These are phyloP conservation scores for Russula earlei DNA, from an alignment of 768 basidiomycete species.

Conservation along the genomic window DNA sequence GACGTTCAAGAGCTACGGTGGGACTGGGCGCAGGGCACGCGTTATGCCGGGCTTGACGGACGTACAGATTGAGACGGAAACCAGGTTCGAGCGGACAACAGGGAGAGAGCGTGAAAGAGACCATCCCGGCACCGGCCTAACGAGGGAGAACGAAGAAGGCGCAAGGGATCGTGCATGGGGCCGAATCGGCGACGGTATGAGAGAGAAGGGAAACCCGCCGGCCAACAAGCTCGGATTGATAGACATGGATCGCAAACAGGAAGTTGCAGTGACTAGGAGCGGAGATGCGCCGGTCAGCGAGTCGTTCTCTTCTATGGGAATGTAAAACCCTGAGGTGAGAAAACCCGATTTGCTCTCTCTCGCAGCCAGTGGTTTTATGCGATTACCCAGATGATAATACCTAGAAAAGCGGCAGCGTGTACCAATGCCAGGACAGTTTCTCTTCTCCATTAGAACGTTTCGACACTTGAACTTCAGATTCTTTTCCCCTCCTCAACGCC, in stretches of 20 bases:
- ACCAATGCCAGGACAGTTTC: neutral
- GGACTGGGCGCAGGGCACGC: slow-evolving; percentile 15
- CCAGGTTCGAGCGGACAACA: neutral
- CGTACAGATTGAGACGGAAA: slow-evolving; percentile 20
- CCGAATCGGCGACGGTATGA: neutral
- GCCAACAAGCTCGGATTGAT: slow-evolving; percentile 3
- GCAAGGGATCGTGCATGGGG: neutral
- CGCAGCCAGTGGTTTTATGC: neutral
- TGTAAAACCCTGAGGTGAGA: no score
- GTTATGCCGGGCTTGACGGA: slow-evolving; percentile 12
- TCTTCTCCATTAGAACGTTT: neutral
- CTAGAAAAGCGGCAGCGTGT: no score
- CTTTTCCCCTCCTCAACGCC: neutral
- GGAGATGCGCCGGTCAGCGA: neutral
- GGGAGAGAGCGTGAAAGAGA: neutral
- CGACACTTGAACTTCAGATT: neutral
- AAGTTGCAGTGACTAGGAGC: neutral
- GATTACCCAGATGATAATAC: no score
- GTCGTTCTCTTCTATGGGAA: slow-evolving; percentile 3
- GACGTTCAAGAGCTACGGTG: slow-evolving; percentile 54
- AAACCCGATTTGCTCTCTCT: neutral
- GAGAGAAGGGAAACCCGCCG: neutral
- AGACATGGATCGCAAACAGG: slow-evolving; percentile 10
- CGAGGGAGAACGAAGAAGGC: neutral
- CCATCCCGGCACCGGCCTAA: neutral